Percentiles rank a stretch among this genome's conserved stretches.
Evolutionary conservation across 2,329 filamentous ascomycete species (phyloP).

Genomic region (Pseudonectria foliicola): DNA sequence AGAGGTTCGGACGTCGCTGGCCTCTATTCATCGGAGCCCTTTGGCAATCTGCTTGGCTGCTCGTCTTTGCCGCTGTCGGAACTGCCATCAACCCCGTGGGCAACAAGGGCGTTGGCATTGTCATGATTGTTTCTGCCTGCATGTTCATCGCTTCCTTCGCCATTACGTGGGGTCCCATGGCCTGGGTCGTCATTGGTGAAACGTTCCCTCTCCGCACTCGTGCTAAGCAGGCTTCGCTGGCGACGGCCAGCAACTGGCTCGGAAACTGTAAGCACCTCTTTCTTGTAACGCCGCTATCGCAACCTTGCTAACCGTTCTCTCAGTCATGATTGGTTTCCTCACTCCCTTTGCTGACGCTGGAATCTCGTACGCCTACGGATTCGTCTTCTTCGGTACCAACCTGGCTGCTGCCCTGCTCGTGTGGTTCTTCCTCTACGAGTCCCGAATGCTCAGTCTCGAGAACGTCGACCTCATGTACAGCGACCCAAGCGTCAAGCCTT

Average conservation of each 20-base stretch:
- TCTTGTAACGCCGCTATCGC: not conserved
- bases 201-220: constrained; percentile 54
- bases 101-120: constrained; percentile 47
- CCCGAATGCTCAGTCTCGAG: constrained; percentile 58
- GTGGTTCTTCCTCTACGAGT: constrained; percentile 65
- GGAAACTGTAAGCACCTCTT: constrained; percentile 44
- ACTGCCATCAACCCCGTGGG: constrained; percentile 34
- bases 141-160: constrained; percentile 71
- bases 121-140: constrained; percentile 66
- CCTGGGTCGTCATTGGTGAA: constrained; percentile 63
- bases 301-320: constrained; percentile 5
- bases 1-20: constrained; percentile 60
- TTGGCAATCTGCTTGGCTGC: constrained; percentile 60
- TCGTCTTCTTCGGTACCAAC: constrained; percentile 58
- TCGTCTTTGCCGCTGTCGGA: constrained; percentile 57
- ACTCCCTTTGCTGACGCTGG: constrained; percentile 57
- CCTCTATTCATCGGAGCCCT: constrained; percentile 59
- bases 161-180: constrained; percentile 60
- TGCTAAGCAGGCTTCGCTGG: constrained; percentile 47
- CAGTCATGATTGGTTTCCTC: constrained; percentile 58
- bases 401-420: constrained; percentile 51
- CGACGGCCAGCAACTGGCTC: constrained; percentile 49
- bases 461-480: constrained; percentile 68
- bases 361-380: constrained; percentile 58
- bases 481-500: constrained; percentile 48